Conservation (phyloP, 2,329 filamentous ascomycete genomes). For the Diaporthe sp. region DNA sequence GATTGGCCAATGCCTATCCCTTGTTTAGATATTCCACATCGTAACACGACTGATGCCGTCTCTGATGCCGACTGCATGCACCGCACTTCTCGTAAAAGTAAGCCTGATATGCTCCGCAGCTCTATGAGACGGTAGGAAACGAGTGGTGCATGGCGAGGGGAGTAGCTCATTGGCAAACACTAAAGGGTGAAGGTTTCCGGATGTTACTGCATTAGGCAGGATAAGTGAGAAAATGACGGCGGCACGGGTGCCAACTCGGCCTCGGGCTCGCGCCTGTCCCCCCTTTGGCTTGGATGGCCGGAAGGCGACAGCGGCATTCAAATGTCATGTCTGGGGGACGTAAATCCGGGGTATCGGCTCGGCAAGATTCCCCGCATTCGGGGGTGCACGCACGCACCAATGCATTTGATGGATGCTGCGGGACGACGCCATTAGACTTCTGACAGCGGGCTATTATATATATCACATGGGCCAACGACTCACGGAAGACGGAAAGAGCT, state of each 20-base stretch:
- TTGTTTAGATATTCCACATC: not conserved
- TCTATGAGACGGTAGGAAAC: not conserved
- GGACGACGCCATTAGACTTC: not conserved
- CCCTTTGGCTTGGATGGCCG: not conserved
- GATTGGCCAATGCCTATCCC: not conserved
- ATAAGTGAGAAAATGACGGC: conserved; percentile 19
- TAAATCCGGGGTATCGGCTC: conserved; percentile 4
- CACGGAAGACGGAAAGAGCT: no score
- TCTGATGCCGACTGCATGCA: not conserved
- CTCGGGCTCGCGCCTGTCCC: conserved; percentile 13
- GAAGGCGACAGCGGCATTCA: conserved; percentile 13
- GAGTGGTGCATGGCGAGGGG: not conserved
- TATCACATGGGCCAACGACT: not conserved
- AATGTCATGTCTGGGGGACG: not conserved
- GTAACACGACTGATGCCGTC: not conserved
- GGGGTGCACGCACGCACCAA: not conserved
- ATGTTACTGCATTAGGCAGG: not conserved
- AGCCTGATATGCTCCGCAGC: not conserved
- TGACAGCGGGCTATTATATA: not conserved
- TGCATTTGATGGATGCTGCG: not conserved
- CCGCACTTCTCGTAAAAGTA: no score
- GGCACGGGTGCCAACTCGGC: conserved; percentile 10
- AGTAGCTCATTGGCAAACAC: not conserved
- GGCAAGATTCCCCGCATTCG: conserved; percentile 22
- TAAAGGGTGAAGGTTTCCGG: not conserved